Evolutionary conservation across 768 basidiomycete species (phyloP), one percentile per base, ranked within the genome.

Genomic region (Rhizopogon vulgaris): DNA sequence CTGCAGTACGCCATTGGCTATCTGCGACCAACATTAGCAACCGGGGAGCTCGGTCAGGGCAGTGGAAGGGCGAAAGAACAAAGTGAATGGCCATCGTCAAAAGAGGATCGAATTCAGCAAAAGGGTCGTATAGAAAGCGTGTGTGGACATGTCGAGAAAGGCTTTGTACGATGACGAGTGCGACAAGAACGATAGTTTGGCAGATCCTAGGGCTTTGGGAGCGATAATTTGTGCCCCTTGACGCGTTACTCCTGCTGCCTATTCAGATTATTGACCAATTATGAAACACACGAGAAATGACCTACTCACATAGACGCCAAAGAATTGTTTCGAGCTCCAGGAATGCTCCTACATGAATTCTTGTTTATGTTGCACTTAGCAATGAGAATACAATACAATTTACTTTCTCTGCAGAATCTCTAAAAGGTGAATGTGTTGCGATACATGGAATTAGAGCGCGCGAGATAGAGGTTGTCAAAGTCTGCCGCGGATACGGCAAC

Each of bases 21-120:
- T 79, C 41, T 58, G 15, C 5, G n/a, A 42, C n/a, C n/a, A 28
- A 11, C 15, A 11, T 43, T 9, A 28, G 41, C n/a, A n/a, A 28
- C 27, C 22, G 22, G 22, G n/a, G 22, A 22, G 12, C 43, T 34
- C 30, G 11, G 42, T 8, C 18, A 49, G 18, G 25, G 42, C 18
- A 17, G 49, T 11, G 1, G 38, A 42, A 9, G 59, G 41, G n/a
- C 37, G 18, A 52, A 48, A 42, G 24, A 55, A 56, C 46, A 61
- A 30, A 12, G 56, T 52, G 52, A 73, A 62, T 9, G 71, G 6
- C 28, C 63, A 32, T 77, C 73, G 43, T 76, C 73, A 55, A 78
- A 53, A 77, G 58, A 52, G 68, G 72, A 30, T 78, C 74, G 36
- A 76, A 71, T 41, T 75, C 70, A 49, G 71, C 60, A 58, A 73